Evolutionary conservation across 1,284 basidiomycete species (phyloP), one percentile per base, ranked within the genome.

Genomic region (Exobasidium cylindrosporum): DNA sequence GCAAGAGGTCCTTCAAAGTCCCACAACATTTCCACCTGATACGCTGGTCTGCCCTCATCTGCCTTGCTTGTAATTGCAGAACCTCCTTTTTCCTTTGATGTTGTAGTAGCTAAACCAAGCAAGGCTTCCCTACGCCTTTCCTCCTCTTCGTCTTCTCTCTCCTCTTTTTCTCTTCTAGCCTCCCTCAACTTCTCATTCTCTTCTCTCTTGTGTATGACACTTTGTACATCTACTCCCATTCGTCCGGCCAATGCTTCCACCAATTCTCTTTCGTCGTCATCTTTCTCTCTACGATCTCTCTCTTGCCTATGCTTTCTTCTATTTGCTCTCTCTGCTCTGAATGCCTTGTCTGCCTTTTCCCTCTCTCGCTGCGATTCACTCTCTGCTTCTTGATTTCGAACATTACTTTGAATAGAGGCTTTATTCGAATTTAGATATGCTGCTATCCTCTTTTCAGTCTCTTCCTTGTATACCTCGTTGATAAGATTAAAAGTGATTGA

Each of bases 401-500:
- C 68, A 23, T 70, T 66, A 49, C 54, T 64, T 7, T 67, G 68
- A 32, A 77, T 73, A 35, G 65, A 57, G 1, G 68, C 63, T 32
- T 71, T 67, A 30, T 75, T 72, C 28, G 70, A 68, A 26, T 84
- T 85, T 55, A 89, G 87, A 80, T 91, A 93, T 56, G 84, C 84
- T 1, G 86, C 84, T 59, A 98, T 90, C 43, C 89, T 87, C 7
- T 86, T 87, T 82, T 97, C 92, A 0, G 93, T 97, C 68, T 87
- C 84, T 14, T 86, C 82, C n/a, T 94, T 80, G 72, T 97, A 89
- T 55, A 94, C 86, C 60, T 92, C 89, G 76, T 98, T 89, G 65
- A 98, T 91, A 14, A 98, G 86, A 78, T 97, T 97, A 84, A 97
- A 98, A 0, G 92, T 90, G 68, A 97, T 89, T 73, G 97, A 91